Percentiles rank a stretch among this genome's conserved stretches.
Evolutionary conservation across 805 yeast genomes (phyloP).

Genomic region (Candida sonorensis): DNA sequence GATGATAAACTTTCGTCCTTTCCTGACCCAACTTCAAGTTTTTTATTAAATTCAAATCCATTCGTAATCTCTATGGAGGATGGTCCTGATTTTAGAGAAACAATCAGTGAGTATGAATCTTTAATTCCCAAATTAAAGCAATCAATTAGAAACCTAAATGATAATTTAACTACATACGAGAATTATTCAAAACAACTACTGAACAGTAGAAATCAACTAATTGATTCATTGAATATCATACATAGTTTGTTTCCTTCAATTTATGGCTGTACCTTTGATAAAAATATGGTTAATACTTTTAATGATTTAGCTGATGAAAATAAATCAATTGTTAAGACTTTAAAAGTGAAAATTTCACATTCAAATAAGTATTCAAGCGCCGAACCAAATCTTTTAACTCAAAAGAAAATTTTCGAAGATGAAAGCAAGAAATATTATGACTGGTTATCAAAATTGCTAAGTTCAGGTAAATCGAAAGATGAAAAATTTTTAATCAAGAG

Average conservation of each 20-base stretch:
- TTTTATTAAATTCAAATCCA: slow-evolving; percentile 9
- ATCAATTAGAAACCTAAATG: slow-evolving; percentile 11
- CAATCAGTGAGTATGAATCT: slow-evolving; percentile 21
- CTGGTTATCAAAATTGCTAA: slow-evolving; percentile 27
- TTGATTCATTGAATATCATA: slow-evolving; percentile 6
- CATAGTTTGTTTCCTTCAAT: slow-evolving; percentile 10
- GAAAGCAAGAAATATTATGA: slow-evolving; percentile 31
- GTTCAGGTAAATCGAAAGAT: slow-evolving; percentile 28
- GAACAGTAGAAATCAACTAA: slow-evolving; percentile 6
- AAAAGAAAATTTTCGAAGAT: slow-evolving; percentile 27
- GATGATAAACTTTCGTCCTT: neutral
- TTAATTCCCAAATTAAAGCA: slow-evolving; percentile 16
- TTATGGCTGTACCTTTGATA: slow-evolving; percentile 11
- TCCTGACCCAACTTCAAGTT: neutral
- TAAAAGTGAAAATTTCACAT: slow-evolving; percentile 8
- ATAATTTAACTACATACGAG: slow-evolving; percentile 14
- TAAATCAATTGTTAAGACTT: slow-evolving; percentile 8
- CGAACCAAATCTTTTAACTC: slow-evolving; percentile 11
- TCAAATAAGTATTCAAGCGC: slow-evolving; percentile 8
- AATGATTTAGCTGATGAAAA: slow-evolving; percentile 14
- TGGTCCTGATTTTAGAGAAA: slow-evolving; percentile 29
- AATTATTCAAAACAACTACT: slow-evolving; percentile 13
- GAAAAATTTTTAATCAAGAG: slow-evolving; percentile 26
- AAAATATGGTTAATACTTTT: slow-evolving; percentile 5
- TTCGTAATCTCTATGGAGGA: slow-evolving; percentile 28